These are phyloP conservation scores for Penicillium dipodomyicola DNA, from an alignment of 495 filamentous ascomycete species.

Conservation along the genomic window DNA sequence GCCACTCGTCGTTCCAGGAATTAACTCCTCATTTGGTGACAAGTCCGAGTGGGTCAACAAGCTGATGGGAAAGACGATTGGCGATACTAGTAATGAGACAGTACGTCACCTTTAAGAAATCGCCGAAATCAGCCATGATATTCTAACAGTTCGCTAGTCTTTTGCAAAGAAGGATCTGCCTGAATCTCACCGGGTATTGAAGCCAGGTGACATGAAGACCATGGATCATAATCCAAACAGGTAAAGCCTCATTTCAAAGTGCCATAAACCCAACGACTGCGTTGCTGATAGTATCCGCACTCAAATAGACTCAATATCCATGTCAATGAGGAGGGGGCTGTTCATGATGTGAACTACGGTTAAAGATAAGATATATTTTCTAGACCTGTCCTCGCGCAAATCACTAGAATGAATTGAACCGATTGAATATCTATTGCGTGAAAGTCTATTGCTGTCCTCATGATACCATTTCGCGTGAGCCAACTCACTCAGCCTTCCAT, in stretches of 20 bases:
- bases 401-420: background rate
- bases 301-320: constrained; percentile 64
- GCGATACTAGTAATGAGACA: constrained; percentile 46
- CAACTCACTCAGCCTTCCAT: constrained; percentile 53
- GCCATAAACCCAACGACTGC: constrained; percentile 1
- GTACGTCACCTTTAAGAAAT: constrained; percentile 35
- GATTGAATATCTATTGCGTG: constrained; percentile 3
- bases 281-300: background rate
- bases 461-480: background rate
- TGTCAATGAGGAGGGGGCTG: constrained; percentile 66
- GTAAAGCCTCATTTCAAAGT: constrained; percentile 32
- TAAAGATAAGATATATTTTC: constrained; percentile 13
- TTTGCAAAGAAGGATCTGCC: constrained; percentile 78
- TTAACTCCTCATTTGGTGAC: constrained; percentile 53
- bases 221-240: constrained; percentile 61
- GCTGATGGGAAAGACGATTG: constrained; percentile 72
- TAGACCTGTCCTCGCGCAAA: background rate
- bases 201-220: constrained; percentile 59
- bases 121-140: background rate
- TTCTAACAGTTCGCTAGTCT: constrained; percentile 43
- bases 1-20: constrained; percentile 79
- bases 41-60: constrained; percentile 69
- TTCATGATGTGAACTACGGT: constrained; percentile 62
- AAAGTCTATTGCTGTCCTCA: constrained; percentile 3
- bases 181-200: constrained; percentile 61